phyloP scores from a whole-genome alignment of 2,329 filamentous ascomycete species.

The Beauveria caledonica region DNA sequence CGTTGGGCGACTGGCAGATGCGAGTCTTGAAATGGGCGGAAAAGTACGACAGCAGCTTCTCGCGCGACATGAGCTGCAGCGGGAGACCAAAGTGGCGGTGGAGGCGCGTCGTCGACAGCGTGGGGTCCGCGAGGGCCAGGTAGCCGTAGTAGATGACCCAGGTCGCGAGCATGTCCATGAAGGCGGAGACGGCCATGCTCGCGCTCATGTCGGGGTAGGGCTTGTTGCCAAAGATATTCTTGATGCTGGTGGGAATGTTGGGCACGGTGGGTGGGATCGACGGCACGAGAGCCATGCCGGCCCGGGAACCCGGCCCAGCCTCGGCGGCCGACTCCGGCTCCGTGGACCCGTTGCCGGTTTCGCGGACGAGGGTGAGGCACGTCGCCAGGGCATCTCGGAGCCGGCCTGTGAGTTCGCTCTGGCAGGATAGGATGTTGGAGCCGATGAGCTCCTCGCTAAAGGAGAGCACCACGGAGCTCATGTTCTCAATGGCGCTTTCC shows the following conservation, averaged over 20 bases:
- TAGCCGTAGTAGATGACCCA: slow-evolving; percentile 13
- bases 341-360: not conserved
- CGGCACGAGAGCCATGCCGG: not conserved
- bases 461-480: slow-evolving; percentile 38
- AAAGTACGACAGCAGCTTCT: slow-evolving; percentile 12
- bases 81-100: slow-evolving; percentile 12
- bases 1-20: not conserved
- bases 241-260: not conserved
- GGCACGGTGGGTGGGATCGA: not conserved
- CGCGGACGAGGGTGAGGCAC: slow-evolving; percentile 9
- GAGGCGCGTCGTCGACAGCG: slow-evolving; percentile 8
- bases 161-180: slow-evolving; percentile 14
- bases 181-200: slow-evolving; percentile 4
- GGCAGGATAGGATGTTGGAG: slow-evolving; percentile 11
- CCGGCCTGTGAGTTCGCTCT: slow-evolving; percentile 11
- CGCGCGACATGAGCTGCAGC: slow-evolving; percentile 11
- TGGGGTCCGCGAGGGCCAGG: slow-evolving; percentile 11
- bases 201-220: slow-evolving; percentile 7
- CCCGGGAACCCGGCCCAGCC: not conserved
- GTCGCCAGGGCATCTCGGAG: slow-evolving; percentile 14
- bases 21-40: slow-evolving; percentile 13
- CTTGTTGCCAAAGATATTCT: slow-evolving; percentile 4
- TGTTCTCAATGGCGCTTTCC: slow-evolving; percentile 56
- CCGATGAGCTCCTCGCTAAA: slow-evolving; percentile 14
- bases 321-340: not conserved